Base-by-base conservation (phyloP, 2,329 filamentous ascomycete genomes). In the Hypoxylon sp. region DNA sequence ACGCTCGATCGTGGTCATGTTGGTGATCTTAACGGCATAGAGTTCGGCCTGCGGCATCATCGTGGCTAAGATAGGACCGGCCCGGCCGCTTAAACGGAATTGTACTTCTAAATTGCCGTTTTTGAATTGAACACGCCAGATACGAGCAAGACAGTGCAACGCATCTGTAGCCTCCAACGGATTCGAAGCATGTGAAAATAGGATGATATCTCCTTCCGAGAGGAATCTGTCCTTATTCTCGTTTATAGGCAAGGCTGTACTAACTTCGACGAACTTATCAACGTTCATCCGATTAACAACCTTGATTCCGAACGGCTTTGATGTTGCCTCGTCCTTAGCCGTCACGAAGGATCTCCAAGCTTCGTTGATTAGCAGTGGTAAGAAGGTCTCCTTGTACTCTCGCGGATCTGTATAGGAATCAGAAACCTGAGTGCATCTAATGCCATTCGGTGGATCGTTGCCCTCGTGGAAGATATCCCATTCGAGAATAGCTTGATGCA, bases 401-500 rank as follows among this genome's bases (percentile, higher is more conserved):
- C 82, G 81, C 0, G 94, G 91, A 71, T 93, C 90, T 27, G 83
- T 78, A 79, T 97, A 99, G 0, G 88, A 88, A 66, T 92, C 90
- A 4, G 91, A 89, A 9, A 99, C 95, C 57, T 88, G 84, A 48
- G 85, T 88, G 74, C 95, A 97, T 46, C 88, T 85, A 50, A 90
- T 89, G 14, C 88, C 88, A 54, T 88, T 90, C 0, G 96, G 94
- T 5, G 96, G 96, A 63, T 94, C 91, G 74, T 94, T 93, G 27
- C 94, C 93, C 47, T 89, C 83, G 74, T 97, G 92, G 78, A 97
- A 99, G 70, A 96, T 97, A 70, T 99, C 92, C 96, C 96, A 99
- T 60, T 91, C 87, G 2, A 99, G 87, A 53, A 99, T 93, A 16
- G 90, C 90, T 73, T 91, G 90, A 76, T 98, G 96, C 29, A 99